Conservation (phyloP, 371 early-diverging fungal genomes). For the Mucor ambiguus region DNA sequence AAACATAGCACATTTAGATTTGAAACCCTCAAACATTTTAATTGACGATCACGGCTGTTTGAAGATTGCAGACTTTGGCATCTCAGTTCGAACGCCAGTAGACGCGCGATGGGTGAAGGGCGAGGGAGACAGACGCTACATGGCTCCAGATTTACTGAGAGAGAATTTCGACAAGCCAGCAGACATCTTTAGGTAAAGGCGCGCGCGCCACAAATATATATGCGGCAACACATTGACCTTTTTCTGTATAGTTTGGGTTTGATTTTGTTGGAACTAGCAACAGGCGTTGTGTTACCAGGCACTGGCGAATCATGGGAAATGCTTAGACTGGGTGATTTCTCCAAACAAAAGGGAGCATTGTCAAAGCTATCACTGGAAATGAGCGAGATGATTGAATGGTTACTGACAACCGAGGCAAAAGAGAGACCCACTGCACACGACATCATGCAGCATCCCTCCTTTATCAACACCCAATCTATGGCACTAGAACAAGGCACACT, state of each 20-base stretch:
- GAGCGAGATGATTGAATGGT: slow-evolving; percentile 57
- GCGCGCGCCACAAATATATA: not conserved
- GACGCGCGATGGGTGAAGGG: slow-evolving; percentile 43
- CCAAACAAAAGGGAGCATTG: slow-evolving; percentile 39
- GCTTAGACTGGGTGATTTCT: slow-evolving; percentile 76
- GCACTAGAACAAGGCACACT: not conserved
- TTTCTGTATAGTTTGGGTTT: slow-evolving; percentile 78
- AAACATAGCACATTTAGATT: slow-evolving; percentile 80
- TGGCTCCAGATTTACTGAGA: slow-evolving; percentile 91
- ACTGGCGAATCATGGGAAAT: slow-evolving; percentile 87
- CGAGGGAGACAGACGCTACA: slow-evolving; percentile 96
- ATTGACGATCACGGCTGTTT: slow-evolving; percentile 63
- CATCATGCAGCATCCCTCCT: slow-evolving; percentile 16
- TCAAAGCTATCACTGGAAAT: slow-evolving; percentile 17
- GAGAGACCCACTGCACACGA: slow-evolving; percentile 56
- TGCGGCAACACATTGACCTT: not conserved
- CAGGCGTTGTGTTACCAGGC: slow-evolving; percentile 80
- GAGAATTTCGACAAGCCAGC: slow-evolving; percentile 79
- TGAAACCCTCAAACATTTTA: slow-evolving; percentile 90
- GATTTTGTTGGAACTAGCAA: slow-evolving; percentile 85
- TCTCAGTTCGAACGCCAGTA: slow-evolving; percentile 67
- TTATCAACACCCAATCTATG: not conserved
- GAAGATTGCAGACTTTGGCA: slow-evolving; percentile 91
- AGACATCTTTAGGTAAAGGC: slow-evolving; percentile 84
- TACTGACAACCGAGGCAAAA: slow-evolving; percentile 63